Percentiles rank a stretch among this genome's conserved stretches.
Evolutionary conservation across 345 rosid species (phyloP).

Genomic region (Populus alba): DNA sequence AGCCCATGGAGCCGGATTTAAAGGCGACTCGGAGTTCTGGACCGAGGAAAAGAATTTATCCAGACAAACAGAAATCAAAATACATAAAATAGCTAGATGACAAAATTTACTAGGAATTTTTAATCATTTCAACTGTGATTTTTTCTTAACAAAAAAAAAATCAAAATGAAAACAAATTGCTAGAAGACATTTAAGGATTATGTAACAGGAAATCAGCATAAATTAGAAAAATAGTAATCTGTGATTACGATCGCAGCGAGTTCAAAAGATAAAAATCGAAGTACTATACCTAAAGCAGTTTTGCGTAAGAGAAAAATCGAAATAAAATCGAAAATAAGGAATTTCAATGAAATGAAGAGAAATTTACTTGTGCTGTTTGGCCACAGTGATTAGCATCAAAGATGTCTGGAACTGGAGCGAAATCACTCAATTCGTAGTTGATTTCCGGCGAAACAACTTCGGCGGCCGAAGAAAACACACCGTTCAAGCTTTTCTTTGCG

Average conservation of each 20-base stretch:
- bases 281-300: not conserved
- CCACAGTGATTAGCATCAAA: slow-evolving; percentile 1
- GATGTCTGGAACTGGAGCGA: slow-evolving; percentile 17
- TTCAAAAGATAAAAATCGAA: too few species aligned
- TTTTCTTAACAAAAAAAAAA: too few species aligned
- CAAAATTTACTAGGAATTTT: too few species aligned
- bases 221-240: not conserved
- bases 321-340: too few species aligned
- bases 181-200: not conserved
- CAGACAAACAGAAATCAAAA: not conserved
- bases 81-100: not conserved
- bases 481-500: slow-evolving; percentile 24
- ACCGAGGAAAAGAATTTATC: not conserved
- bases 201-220: not conserved
- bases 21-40: slow-evolving; percentile 11
- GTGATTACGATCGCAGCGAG: too few species aligned
- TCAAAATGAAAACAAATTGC: too few species aligned
- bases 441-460: slow-evolving; percentile 18
- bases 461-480: slow-evolving; percentile 7
- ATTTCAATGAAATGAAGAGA: not conserved
- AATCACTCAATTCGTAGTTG: slow-evolving; percentile 17
- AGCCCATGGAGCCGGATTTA: slow-evolving; percentile 3
- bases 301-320: not conserved
- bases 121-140: too few species aligned
- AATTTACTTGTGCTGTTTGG: not conserved